phyloP scores from a whole-genome alignment of 495 filamentous ascomycete species.

The Glonium stellatum region DNA sequence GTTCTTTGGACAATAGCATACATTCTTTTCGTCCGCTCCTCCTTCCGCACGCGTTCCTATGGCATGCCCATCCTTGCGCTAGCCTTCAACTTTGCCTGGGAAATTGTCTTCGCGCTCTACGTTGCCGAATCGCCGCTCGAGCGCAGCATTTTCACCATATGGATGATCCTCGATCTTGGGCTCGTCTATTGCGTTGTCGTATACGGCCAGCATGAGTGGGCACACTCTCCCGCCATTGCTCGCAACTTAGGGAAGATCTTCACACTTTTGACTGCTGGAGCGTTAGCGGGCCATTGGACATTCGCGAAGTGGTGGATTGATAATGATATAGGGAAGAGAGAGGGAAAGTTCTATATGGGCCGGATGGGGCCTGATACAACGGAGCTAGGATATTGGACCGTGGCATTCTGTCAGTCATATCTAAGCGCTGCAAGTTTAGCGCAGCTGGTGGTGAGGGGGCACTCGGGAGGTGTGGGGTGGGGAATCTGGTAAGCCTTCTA shows the following conservation, averaged over 20 bases:
- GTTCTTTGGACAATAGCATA: constrained; percentile 40
- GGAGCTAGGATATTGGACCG: constrained; percentile 42
- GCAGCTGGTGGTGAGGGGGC: constrained; percentile 35
- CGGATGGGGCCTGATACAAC: constrained; percentile 38
- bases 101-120: constrained; percentile 39
- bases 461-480: constrained; percentile 40
- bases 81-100: constrained; percentile 42
- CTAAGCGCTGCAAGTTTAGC: constrained; percentile 31
- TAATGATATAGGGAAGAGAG: constrained; percentile 31
- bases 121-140: constrained; percentile 39
- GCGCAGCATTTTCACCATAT: constrained; percentile 37
- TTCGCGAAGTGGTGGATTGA: constrained; percentile 39
- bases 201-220: constrained; percentile 37
- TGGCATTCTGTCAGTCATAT: constrained; percentile 31
- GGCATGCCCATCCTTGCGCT: constrained; percentile 43
- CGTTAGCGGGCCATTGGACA: constrained; percentile 30
- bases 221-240: constrained; percentile 33
- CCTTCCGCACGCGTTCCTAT: constrained; percentile 38
- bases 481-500: constrained; percentile 37
- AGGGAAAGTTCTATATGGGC: constrained; percentile 37
- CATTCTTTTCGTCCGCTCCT: constrained; percentile 38
- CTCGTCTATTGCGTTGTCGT: constrained; percentile 37
- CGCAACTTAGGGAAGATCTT: constrained; percentile 35
- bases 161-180: constrained; percentile 40
- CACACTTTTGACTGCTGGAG: constrained; percentile 26